Conservation (phyloP, 768 basidiomycete genomes). For the Fistulinella prunicolor region DNA sequence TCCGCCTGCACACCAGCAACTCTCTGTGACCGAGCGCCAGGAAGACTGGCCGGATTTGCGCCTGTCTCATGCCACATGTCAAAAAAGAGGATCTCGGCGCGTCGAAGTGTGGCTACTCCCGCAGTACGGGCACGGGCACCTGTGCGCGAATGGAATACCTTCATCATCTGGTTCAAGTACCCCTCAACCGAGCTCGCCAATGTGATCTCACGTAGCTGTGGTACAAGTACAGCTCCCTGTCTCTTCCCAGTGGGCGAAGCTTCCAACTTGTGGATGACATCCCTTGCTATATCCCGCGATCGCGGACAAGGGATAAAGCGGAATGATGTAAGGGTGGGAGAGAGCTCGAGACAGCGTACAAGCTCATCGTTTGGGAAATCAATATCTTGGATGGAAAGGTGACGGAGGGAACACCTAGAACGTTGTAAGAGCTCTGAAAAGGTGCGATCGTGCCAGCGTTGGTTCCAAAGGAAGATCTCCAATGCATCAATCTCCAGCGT, state of each 20-base stretch:
- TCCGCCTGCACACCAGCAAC: not conserved
- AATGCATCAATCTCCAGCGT: constrained; percentile 18
- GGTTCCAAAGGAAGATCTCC: not conserved
- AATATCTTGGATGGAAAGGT: constrained; percentile 13
- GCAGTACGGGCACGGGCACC: constrained; percentile 3
- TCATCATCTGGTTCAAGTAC: constrained; percentile 7
- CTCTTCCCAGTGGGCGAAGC: not conserved
- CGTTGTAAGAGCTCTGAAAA: constrained; percentile 19
- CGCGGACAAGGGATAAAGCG: constrained; percentile 17
- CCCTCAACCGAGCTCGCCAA: constrained; percentile 15
- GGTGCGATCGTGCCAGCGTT: constrained; percentile 7
- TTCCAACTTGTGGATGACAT: constrained; percentile 7
- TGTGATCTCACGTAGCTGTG: constrained; percentile 12
- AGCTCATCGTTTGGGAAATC: constrained; percentile 18
- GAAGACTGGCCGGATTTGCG: not conserved
- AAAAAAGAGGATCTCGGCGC: constrained; percentile 9
- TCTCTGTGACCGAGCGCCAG: not conserved
- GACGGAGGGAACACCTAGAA: constrained; percentile 13
- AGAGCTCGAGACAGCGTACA: constrained; percentile 15
- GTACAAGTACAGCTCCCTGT: constrained; percentile 1
- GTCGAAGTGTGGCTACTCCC: constrained; percentile 5
- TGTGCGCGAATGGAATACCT: constrained; percentile 9
- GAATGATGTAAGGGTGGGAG: constrained; percentile 10
- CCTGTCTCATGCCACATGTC: constrained; percentile 6
- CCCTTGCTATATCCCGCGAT: constrained; percentile 11